Evolutionary conservation across 495 filamentous ascomycete genomes (phyloP).

Genomic region (Collariella sp.): DNA sequence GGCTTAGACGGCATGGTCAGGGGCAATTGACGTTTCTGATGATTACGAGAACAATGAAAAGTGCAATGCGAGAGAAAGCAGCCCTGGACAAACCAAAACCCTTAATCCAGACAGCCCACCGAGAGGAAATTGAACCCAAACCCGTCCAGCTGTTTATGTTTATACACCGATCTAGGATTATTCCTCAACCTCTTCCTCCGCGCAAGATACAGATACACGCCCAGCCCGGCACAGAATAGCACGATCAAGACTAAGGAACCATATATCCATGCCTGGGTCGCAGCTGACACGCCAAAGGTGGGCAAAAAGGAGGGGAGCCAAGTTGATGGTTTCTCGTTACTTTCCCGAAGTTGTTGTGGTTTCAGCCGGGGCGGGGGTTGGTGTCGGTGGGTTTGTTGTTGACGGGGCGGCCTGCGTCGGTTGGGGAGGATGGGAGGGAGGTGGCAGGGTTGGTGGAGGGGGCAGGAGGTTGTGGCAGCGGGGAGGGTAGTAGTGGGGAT

Average conservation of each 20-base stretch:
- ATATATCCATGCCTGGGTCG: conserved; percentile 93
- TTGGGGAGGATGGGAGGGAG: conserved; percentile 61
- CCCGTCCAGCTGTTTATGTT: too few species aligned
- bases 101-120: too few species aligned
- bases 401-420: conserved; percentile 72
- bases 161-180: conserved; percentile 34
- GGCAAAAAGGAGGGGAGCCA: conserved; percentile 84
- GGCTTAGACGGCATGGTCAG: not conserved
- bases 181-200: conserved; percentile 67
- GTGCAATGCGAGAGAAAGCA: too few species aligned
- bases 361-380: conserved; percentile 6
- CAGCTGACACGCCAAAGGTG: conserved; percentile 85
- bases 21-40: not conserved
- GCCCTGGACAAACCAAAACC: too few species aligned
- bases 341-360: too few species aligned
- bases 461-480: conserved; percentile 32
- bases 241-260: conserved; percentile 74
- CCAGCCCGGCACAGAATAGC: conserved; percentile 72
- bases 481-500: conserved; percentile 36
- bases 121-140: too few species aligned
- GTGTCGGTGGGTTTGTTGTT: conserved; percentile 32
- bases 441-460: conserved; percentile 24
- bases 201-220: conserved; percentile 68
- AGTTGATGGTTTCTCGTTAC: conserved; percentile 38
- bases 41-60: not conserved